Evolutionary conservation across 2,329 filamentous ascomycete genomes (phyloP), one percentile per base, ranked within the genome.

Genomic region (Trichoderma aggressivum): DNA sequence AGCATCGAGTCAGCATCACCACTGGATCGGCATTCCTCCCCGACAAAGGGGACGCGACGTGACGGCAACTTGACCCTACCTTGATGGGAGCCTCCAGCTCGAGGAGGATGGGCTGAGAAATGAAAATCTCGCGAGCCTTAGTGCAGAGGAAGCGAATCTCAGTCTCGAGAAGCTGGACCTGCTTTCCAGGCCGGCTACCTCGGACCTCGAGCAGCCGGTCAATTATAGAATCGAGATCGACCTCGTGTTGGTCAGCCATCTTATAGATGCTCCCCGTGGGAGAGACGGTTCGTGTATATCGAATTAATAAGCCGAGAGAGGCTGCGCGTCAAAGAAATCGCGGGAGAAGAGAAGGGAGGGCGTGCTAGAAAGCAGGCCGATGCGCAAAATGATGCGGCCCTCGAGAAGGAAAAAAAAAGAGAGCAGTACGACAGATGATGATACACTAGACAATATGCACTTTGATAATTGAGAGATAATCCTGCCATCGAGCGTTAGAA

Each of bases 151-250:
- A 97, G 81, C 95, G 92, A 78, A 99, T 99, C 86, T 98, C 96
- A 73, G 93, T 91, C 84, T 99, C 96, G 76, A 97, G 87, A 76
- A 99, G 89, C 86, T 98, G 95, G 70, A 99, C 96, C 85, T 98
- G 96, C 87, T 99, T 99, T 79, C 96, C 96, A 71, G 96, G 96
- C 80, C 96, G 91, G 88, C 94, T 98, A 82, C 95, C 96, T 85
- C 96, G 92, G 81, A 98, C 96, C 86, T 99, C 96, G 81, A 98
- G 88, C 80, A 99, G 90, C 84, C 96, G 91, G 84, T 98, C 95
- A 87, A 99, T 98, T 90, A 98, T 97, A 80, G 94, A 98, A 85
- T 99, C 96, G 86, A 99, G 89, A 86, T 98, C 95, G 85, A 98
- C 93, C 85, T 98, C 95, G 85, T 94, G 86, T 82, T 89, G 87